Base-by-base conservation (phyloP, 352 stramenopile genomes). In the Phytophthora idaei region DNA sequence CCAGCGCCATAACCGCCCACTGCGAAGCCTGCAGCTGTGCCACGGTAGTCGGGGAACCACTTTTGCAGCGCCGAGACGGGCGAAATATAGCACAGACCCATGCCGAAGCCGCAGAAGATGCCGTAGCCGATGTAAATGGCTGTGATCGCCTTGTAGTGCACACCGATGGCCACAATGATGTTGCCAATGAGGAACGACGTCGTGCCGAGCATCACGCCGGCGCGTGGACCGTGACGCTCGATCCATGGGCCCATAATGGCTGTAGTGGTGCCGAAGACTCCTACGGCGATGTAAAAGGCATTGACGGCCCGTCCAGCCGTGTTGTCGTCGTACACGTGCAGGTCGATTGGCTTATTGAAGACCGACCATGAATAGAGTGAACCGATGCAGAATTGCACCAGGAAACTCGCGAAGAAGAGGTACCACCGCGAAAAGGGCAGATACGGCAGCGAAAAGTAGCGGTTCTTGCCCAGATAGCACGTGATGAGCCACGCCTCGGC, bases 1-100 rank as follows among this genome's bases (percentile, higher is more conserved):
- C 81, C 81, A 2, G 78, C 81, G 17, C 81, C 81, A 45, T 89
- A 90, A 4, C 79, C 74, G 11, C 74, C 74, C 1, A 90, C 78
- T 5, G 81, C 81, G 52, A 90, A 89, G 31, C 81, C 81, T 5
- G 81, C 81, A 12, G 81, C 78, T 0, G 76, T 83, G 25, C 81
- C 81, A 8, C 81, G 77, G 63, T 87, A 85, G 69, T 90, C 81
- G 2, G 81, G 81, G 67, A 90, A 90, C 81, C 81, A 90, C 47
- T 89, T 87, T 46, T 89, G 80, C 12, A 90, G 57, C 12, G 79
- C 77, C 14, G 77, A 86, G 9, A 90, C 81, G 7, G 81, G 81
- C n/a, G 77, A 84, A 56, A 90, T 89, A 67, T 90, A 90, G 77
- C 78, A 80, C 29, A 90, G 63, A 2, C 81, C 81, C 65, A 85